These are phyloP conservation scores for Beauveria sp. DNA, from an alignment of 2,329 filamentous ascomycete genomes.

Conservation along the genomic window DNA sequence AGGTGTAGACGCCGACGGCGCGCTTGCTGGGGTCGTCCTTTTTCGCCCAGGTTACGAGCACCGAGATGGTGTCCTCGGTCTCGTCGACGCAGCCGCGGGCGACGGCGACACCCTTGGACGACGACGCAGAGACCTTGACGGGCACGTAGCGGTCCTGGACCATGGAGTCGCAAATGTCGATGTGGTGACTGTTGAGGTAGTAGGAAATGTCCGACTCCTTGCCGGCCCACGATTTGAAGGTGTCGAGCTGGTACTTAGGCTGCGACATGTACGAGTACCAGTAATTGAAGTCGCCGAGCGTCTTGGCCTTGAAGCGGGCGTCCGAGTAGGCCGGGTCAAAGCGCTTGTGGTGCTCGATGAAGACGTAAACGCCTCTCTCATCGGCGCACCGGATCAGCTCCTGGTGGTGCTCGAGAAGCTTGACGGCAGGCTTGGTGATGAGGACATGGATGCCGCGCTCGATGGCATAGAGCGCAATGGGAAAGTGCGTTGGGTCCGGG, in stretches of 20 bases:
- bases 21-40: slow-evolving; percentile 59
- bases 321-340: slow-evolving; percentile 91
- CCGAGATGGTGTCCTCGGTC: slow-evolving; percentile 89
- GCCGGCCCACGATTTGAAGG: slow-evolving; percentile 91
- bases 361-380: slow-evolving; percentile 77
- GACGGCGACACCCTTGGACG: slow-evolving; percentile 70
- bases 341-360: slow-evolving; percentile 94
- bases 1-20: slow-evolving; percentile 85
- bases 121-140: slow-evolving; percentile 69
- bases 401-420: slow-evolving; percentile 73
- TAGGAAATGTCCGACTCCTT: slow-evolving; percentile 90
- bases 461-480: slow-evolving; percentile 87
- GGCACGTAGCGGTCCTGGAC: slow-evolving; percentile 66
- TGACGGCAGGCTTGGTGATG: slow-evolving; percentile 89
- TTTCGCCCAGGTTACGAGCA: slow-evolving; percentile 83
- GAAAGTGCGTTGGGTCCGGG: slow-evolving; percentile 85
- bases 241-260: slow-evolving; percentile 84
- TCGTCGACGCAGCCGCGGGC: slow-evolving; percentile 68
- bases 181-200: slow-evolving; percentile 91
- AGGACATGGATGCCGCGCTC: slow-evolving; percentile 82
- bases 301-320: slow-evolving; percentile 67
- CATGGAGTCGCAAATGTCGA: slow-evolving; percentile 91
- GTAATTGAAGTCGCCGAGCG: slow-evolving; percentile 92
- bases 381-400: slow-evolving; percentile 63
- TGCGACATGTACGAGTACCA: slow-evolving; percentile 97